Percentiles rank a stretch among this genome's conserved stretches.
phyloP scores from a whole-genome alignment of 805 yeast genomes.

The Yamadazyma laniorum region DNA sequence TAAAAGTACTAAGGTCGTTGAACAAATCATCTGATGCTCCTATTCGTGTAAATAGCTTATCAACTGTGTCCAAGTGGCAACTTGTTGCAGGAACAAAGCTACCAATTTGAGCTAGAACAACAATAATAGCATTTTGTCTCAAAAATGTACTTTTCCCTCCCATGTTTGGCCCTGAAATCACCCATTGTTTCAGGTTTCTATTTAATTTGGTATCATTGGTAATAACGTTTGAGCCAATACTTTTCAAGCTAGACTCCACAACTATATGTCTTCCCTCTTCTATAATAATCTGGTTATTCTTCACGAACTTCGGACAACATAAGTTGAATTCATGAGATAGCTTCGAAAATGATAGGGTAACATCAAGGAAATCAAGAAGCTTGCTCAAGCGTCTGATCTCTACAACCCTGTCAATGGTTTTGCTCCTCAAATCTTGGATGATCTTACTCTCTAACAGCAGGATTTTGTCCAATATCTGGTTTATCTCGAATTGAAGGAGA shows the following conservation, averaged over 20 bases:
- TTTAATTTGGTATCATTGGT: conserved; percentile 36
- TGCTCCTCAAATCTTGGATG: conserved; percentile 46
- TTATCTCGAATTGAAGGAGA: conserved; percentile 52
- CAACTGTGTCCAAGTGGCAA: conserved; percentile 66
- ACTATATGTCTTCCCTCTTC: conserved; percentile 77
- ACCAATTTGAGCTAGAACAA: conserved; percentile 63
- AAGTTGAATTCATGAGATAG: conserved; percentile 68
- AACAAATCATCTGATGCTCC: conserved; percentile 82
- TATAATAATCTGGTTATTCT: conserved; percentile 44
- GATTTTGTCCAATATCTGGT: conserved; percentile 46
- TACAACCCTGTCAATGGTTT: conserved; percentile 44
- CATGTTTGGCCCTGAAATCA: conserved; percentile 86
- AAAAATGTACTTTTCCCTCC: conserved; percentile 84
- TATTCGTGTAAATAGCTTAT: conserved; percentile 76
- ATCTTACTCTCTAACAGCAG: conserved; percentile 53
- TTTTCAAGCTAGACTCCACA: conserved; percentile 71
- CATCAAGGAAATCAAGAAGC: conserved; percentile 66
- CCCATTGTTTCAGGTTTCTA: conserved; percentile 29
- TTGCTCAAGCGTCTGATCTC: conserved; percentile 51
- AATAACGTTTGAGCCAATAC: conserved; percentile 46
- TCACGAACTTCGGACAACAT: conserved; percentile 61
- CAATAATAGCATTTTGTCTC: conserved; percentile 68
- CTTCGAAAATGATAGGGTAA: conserved; percentile 66
- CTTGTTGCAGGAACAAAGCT: conserved; percentile 65
- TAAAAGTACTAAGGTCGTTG: conserved; percentile 78